A percentile compares a stretch with the other conserved stretches of the same genome.
phyloP scores from a whole-genome alignment of 306 rosid species.

The Quercus robur region DNA sequence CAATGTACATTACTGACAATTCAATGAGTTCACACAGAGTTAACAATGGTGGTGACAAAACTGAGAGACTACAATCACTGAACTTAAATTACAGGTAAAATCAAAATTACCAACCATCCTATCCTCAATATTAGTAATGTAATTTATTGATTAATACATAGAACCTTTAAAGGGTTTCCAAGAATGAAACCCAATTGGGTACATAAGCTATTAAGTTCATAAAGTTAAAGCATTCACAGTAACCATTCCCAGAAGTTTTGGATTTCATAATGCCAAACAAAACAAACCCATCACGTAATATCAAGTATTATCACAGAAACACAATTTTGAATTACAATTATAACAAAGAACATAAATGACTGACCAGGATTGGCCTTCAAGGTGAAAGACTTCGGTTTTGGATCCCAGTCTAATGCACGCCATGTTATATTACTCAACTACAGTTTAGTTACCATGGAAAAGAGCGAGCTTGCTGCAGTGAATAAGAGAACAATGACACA shows the following conservation, averaged over 20 bases:
- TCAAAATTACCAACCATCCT: not conserved
- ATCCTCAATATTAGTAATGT: not conserved
- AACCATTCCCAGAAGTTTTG: too few species aligned
- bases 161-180: not conserved
- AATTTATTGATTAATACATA: not conserved
- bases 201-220: too few species aligned
- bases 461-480: not conserved
- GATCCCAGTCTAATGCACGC: conserved; percentile 79
- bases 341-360: not conserved
- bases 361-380: conserved; percentile 66
- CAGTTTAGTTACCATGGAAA: conserved; percentile 13
- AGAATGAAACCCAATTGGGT: too few species aligned
- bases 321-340: not conserved
- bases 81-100: too few species aligned
- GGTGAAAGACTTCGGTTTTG: conserved; percentile 66
- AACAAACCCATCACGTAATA: too few species aligned
- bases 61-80: too few species aligned
- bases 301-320: not conserved
- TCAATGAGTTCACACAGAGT: not conserved
- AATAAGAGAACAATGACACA: not conserved
- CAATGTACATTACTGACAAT: too few species aligned
- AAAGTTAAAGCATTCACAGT: too few species aligned
- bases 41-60: not conserved
- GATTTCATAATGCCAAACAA: too few species aligned
- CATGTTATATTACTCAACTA: conserved; percentile 31